Base-by-base conservation (phyloP, 176 grass and related monocot species). In the Calamus simplicifolius region DNA sequence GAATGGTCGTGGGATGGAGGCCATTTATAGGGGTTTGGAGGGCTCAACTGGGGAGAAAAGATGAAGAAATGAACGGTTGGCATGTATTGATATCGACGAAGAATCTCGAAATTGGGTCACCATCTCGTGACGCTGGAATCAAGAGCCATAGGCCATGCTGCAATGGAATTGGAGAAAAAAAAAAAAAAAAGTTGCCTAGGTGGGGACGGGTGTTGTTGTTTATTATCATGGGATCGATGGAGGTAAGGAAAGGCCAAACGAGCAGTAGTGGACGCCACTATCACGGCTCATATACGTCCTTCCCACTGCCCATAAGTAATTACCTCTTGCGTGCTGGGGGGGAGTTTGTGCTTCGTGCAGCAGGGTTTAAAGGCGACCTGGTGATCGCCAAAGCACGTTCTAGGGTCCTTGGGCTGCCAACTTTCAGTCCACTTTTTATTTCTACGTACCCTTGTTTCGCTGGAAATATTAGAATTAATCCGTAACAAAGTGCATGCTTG, bases 321-420 rank as follows among this genome's bases (percentile, higher is more conserved):
- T 52, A 66, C 4, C 5, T 25, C 18, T 79, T 81, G 51, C 76
- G 70, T 73, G 67, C 73, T 75, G 58, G 19, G 78, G 19, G 19
- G 2, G 51, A 64, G 12, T 76, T 61, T 51, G 52, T 78, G 81
- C 76, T 83, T 74, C 35, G 75, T 69, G 66, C 70, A 12, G 79
- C 61, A 73, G 70, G 56, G 60, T 5, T 18, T 30, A 52, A 29
- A 52, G 51, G 72, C 26, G 65, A 64, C 7, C 85, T 49, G 48
- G 53, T 75, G 51, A 49, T 71, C 48, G 51, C 29, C 60, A 55
- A 16, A 64, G 75, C 82, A 80, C 69, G 73, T 71, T 77, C 63
- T 60, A 6, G 2, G 64, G 27, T 1, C 63, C 18, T 55, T 55
- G 53, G 53, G 3, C 10, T 25, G 53, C 18, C 35, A 18, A 55